Base-by-base conservation (phyloP, 129 eudicot species). In the Oenanthe sinensis region DNA sequence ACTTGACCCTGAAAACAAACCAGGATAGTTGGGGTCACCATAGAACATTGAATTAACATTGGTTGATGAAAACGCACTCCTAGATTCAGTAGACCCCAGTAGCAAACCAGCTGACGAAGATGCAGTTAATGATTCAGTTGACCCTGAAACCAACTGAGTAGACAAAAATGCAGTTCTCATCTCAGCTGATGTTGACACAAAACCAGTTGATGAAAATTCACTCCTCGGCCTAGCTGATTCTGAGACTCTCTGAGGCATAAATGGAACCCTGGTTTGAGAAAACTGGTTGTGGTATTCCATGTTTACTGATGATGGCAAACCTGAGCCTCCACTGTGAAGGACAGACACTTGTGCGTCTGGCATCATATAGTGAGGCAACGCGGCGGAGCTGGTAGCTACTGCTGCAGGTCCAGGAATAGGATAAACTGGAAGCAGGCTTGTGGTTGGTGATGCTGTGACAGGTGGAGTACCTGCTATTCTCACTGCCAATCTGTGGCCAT, bases 11-110 rank as follows among this genome's bases (percentile, higher is more conserved):
- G 20, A 48, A 48, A 48, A 3, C 19, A 15, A 48, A 48, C 72
- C 75, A 11, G 43, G 50, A 71, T 83, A 79, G 33, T 75, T 81
- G 24, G 83, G 86, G 62, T 83, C 49, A 83, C 83, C 83, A 11
- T 78, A 83, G 37, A 79, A 48, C 20, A 14, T 0, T 17, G 60
- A 17, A 19, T 17, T n/a, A 19, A 52, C 24, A 52, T 2, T 52
- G 8, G 60, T 52, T 5, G n/a, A 19, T 3, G 24, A 19, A 4
- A 6, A 17, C 17, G 9, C 2, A 52, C n/a, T 19, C 60, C n/a
- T 48, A 15, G 20, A 48, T 16, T 48, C 54, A 3, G 54, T 14
- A 19, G 60, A 4, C 60, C 60, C 24, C 8, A 6, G 9, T 50
- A 16, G 5, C n/a, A 52, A 52, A 52, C n/a, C 60, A 52, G 60